Evolutionary conservation across 768 basidiomycete genomes (phyloP), one percentile per base, ranked within the genome.

Genomic region (Amanita jacksonii): DNA sequence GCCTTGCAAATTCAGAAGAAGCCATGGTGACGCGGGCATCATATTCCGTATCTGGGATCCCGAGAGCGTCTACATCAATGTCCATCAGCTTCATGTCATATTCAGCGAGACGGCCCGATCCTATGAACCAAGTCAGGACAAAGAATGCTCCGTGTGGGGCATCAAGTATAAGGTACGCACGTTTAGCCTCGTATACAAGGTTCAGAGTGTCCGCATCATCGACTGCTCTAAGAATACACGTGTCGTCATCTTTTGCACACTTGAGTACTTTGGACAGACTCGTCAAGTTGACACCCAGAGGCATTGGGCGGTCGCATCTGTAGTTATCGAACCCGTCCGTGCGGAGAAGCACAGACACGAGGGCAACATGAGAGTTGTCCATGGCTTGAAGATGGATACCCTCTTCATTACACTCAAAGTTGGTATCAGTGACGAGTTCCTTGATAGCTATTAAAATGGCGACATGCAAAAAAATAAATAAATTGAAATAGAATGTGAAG

Each of bases 1-100:
- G 97, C 41, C 93, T 81, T 20, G 80, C 65, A 57, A 99, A 98
- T 61, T 99, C 96, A 27, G 69, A 47, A 0, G 91, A 77, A 6
- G 86, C 76, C 78, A 99, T 81, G 15, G 81, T 81, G 38, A 98
- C 81, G 45, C 85, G 82, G 3, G 90, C 89, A 55, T 98, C 94
- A 63, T 98, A 99, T 39, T 93, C 85, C 2, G 96, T 99, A 51
- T 97, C 93, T 12, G 96, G 96, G 56, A 98, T 98, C 38, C 85
- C 84, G 41, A 98, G 83, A 35, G 79, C 81, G 64, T 99, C 96
- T 18, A 88, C 71, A 62, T 99, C 94, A 57, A 99, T 99, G 56
- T 98, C 94, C 94, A 99, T 97, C 42, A 98, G 79, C 62, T 98
- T 98, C 85, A 99, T 89, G 54, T 96, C 92, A 66, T 99, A 99